Evolutionary conservation across 1,139 yeast genomes (phyloP).

Genomic region (Blastobotrys illinoisensis): DNA sequence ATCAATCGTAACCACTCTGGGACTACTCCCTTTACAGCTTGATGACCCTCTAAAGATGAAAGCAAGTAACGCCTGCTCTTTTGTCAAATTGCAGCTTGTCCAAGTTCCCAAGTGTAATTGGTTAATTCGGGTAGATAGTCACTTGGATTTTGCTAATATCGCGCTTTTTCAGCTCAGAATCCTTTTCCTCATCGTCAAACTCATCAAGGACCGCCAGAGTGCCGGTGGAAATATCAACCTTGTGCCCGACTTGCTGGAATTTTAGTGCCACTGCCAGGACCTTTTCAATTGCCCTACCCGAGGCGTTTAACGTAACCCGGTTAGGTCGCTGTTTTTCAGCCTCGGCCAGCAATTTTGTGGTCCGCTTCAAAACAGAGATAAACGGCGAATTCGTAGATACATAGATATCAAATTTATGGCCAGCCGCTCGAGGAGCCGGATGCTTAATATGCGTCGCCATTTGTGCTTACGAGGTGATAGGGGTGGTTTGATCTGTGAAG

Average conservation of each 20-base stretch:
- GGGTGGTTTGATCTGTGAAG: not conserved
- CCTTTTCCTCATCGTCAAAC: slow-evolving; percentile 15
- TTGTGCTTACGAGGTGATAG: not conserved
- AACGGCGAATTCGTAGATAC: slow-evolving; percentile 29
- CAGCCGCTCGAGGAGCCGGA: slow-evolving; percentile 11
- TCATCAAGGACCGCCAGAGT: slow-evolving; percentile 24
- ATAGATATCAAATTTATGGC: slow-evolving; percentile 10
- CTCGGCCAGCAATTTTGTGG: slow-evolving; percentile 18
- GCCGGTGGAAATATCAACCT: slow-evolving; percentile 22
- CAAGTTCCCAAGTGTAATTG: not conserved
- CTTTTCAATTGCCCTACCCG: slow-evolving; percentile 32
- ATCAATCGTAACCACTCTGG: not conserved
- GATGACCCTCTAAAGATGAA: too few species aligned
- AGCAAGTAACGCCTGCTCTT: too few species aligned
- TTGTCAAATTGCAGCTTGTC: too few species aligned
- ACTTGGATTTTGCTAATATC: slow-evolving; percentile 22
- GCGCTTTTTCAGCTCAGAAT: slow-evolving; percentile 17
- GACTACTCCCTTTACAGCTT: not conserved
- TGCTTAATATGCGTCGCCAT: slow-evolving; percentile 4
- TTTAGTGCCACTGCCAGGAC: slow-evolving; percentile 29
- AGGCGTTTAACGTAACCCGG: slow-evolving; percentile 27
- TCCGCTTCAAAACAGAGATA: slow-evolving; percentile 28
- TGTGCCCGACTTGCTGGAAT: slow-evolving; percentile 24
- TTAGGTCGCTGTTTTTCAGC: slow-evolving; percentile 11
- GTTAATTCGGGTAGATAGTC: slow-evolving; percentile 12